Base-by-base conservation (phyloP, 345 rosid genomes). In the Cardamine resedifolia region DNA sequence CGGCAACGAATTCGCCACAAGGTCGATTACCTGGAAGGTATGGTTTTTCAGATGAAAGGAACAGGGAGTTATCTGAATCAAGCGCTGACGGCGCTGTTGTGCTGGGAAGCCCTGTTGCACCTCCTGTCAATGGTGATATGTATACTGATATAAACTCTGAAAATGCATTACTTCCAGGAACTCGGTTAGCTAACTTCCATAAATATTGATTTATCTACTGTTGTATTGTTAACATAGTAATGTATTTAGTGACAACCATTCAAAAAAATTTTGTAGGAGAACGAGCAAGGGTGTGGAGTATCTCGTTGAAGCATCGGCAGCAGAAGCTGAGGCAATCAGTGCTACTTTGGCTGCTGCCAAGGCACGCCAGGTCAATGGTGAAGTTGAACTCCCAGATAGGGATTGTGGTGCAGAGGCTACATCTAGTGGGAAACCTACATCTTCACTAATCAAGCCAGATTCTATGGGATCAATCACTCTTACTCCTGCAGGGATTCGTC, bases 301-400 rank as follows among this genome's bases (percentile, higher is more conserved):
- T 76, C 83, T 91, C 75, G 97, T 91, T 79, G 88, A 91, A 81
- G 96, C 96, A 72, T 86, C 97, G 30, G 97, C 97, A 23, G 97
- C 87, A 48, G 97, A 91, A 84, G 97, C 97, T 73, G 96, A 89
- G 80, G 97, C 97, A 47, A 91, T 91, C 70, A 81, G 83, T 84
- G 96, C 97, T 56, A 85, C 97, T 6, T 78, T 91, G 78, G 91
- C 91, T 80, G 97, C 97, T 79, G 97, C 89, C 11, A 91, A 91
- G 85, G 97, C 97, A 57, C 87, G 97, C 19, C 96, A 89, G 79
- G 87, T 80, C 64, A 91, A 89, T 81, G 96, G 97, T 33, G 90
- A 83, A 78, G 89, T 86, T 78, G 97, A 89, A 49, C 81, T 85
- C 57, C 88, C 91, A n/a, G 93, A 86, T 58, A 82, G 90, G 75